Evolutionary conservation across 495 filamentous ascomycete species (phyloP), one percentile per base, ranked within the genome.

Genomic region (Aspergillus indologenus): DNA sequence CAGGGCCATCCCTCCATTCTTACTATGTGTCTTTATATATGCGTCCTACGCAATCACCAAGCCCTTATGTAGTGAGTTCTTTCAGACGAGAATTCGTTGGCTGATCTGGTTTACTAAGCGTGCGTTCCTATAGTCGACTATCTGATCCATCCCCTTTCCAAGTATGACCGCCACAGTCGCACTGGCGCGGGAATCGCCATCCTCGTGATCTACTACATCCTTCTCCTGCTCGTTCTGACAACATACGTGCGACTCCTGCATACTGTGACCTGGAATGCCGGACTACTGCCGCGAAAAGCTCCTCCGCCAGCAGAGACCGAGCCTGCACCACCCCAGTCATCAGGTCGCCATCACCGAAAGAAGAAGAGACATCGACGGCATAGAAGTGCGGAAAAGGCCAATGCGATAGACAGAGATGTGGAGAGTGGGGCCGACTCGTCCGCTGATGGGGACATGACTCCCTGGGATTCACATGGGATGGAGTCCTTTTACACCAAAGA

Each of bases 401-500:
- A 58, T 20, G 53, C 62, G 23, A 46, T 61, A 17, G 67, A 71
- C 0, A 54, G 60, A 26, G 70, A 72, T 47, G 45, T 61, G 18
- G 71, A 73, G 20, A 65, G 62, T 4, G 70, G 65, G 8, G 34
- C 64, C 14, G 46, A 66, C 22, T 50, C 53, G n/a, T 58, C 64
- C 45, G 50, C 64, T 12, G 65, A 62, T 23, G 67, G 58, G 5
- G 65, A 56, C 45, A 65, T 67, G 24, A 68, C 58, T 31, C 61
- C 64, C 19, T 59, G 67, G 54, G 69, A 72, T 34, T 49, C 65
- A 9, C 59, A 67, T 40, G 73, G 73, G 0, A 61, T 83, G 46
- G 77, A 80, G 56, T 67, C 68, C 14, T 95, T 93, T 65, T 91
- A 91, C 66, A 87, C 79, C 21, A 89, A 87, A 66, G 85, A 95